Conservation (phyloP, 1,284 basidiomycete genomes). For the Cryptococcus sp. region DNA sequence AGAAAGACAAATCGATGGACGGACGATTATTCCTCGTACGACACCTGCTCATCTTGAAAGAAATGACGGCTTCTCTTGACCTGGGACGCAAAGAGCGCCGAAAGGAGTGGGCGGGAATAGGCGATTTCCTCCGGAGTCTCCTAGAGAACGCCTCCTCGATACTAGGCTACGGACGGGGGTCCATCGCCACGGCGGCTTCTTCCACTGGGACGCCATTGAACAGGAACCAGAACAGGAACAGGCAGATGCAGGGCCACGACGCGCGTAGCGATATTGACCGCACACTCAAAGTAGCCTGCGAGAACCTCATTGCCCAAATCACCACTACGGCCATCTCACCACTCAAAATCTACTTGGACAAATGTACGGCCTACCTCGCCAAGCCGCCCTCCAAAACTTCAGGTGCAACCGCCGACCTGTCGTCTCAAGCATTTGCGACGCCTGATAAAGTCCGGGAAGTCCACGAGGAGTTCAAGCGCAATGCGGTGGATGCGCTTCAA, state of each 20-base stretch:
- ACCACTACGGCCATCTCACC: slow-evolving; percentile 59
- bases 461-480: slow-evolving; percentile 60
- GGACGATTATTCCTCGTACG: slow-evolving; percentile 80
- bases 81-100: slow-evolving; percentile 56
- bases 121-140: slow-evolving; percentile 71
- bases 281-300: slow-evolving; percentile 76
- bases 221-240: too few relatives aligned
- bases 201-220: slow-evolving; percentile 34
- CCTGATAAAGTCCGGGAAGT: slow-evolving; percentile 54
- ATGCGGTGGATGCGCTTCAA: slow-evolving; percentile 60
- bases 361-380: slow-evolving; percentile 53
- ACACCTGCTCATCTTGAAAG: slow-evolving; percentile 87
- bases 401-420: slow-evolving; percentile 49
- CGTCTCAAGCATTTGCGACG: slow-evolving; percentile 58
- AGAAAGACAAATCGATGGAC: slow-evolving; percentile 61
- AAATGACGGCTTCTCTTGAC: slow-evolving; percentile 76
- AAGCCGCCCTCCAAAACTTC: slow-evolving; percentile 10
- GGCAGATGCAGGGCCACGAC: slow-evolving; percentile 23
- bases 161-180: slow-evolving; percentile 56
- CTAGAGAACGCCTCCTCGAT: slow-evolving; percentile 68
- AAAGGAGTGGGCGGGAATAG: slow-evolving; percentile 54
- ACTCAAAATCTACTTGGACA: slow-evolving; percentile 64
- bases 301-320: slow-evolving; percentile 72
- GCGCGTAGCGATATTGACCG: slow-evolving; percentile 74
- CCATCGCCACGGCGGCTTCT: slow-evolving; percentile 11